Percentiles rank a stretch among this genome's conserved stretches.
Evolutionary conservation across 768 basidiomycete genomes (phyloP).

Genomic region (Amanita jacksonii): DNA sequence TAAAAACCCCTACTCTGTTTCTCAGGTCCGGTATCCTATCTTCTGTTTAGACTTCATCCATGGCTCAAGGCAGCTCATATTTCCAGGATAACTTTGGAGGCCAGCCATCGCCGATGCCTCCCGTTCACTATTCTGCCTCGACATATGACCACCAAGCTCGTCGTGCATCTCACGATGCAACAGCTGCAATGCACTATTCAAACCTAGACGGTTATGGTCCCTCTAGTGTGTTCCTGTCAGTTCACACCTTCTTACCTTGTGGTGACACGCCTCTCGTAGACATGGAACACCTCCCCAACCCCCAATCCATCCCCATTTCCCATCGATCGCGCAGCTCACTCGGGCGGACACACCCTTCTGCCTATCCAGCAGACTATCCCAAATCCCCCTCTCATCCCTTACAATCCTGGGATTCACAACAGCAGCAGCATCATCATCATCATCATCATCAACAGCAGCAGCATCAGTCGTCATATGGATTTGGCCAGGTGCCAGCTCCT

Average conservation of each 20-base stretch:
- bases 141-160: not conserved
- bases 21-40: not conserved
- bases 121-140: not conserved
- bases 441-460: too few relatives aligned
- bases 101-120: not conserved
- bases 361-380: not conserved
- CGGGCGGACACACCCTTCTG: not conserved
- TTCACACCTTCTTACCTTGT: too few relatives aligned
- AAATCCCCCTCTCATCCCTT: not conserved
- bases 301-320: slow-evolving; percentile 1
- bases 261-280: not conserved
- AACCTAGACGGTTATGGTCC: slow-evolving; percentile 1
- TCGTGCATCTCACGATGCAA: slow-evolving; percentile 1
- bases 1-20: slow-evolving; percentile 1
- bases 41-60: slow-evolving; percentile 1
- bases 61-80: slow-evolving; percentile 5
- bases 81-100: slow-evolving; percentile 4
- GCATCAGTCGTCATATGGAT: slow-evolving; percentile 1
- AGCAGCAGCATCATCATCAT: too few relatives aligned
- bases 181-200: slow-evolving; percentile 3
- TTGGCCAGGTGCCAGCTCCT: not conserved
- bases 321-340: slow-evolving; percentile 3
- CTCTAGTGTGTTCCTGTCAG: not conserved
- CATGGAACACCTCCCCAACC: not conserved
- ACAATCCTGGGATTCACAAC: too few relatives aligned